phyloP scores from a whole-genome alignment of 805 yeast species.

The Candida xyloterini region DNA sequence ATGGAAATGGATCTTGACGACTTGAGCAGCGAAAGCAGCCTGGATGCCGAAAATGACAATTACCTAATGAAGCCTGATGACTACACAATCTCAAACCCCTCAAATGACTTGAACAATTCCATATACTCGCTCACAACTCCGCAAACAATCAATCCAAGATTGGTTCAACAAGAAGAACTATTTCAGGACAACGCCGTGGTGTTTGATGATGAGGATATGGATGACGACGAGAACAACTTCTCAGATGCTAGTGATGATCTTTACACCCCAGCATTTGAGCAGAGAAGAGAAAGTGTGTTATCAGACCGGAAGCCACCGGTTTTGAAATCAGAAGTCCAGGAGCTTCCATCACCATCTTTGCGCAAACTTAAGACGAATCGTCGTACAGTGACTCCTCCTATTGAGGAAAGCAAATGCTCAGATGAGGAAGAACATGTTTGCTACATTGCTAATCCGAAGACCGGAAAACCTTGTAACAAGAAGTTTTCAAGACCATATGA shows the following conservation, averaged over 20 bases:
- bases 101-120: conserved; percentile 26
- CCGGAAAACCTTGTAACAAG: conserved; percentile 65
- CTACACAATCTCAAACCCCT: conserved; percentile 10
- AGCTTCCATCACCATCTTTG: conserved; percentile 21
- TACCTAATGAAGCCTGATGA: conserved; percentile 20
- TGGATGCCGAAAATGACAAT: conserved; percentile 23
- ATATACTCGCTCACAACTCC: conserved; percentile 30
- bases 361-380: conserved; percentile 20
- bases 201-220: conserved; percentile 20
- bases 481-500: conserved; percentile 93
- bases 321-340: conserved; percentile 15
- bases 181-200: conserved; percentile 10
- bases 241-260: conserved; percentile 29
- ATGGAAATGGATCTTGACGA: conserved; percentile 34
- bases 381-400: conserved; percentile 11
- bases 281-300: conserved; percentile 26
- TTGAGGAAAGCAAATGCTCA: conserved; percentile 6
- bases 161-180: conserved; percentile 20
- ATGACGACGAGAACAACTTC: conserved; percentile 19
- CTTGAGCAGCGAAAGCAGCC: conserved; percentile 26
- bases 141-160: conserved; percentile 25
- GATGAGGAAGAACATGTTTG: conserved; percentile 49
- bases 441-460: conserved; percentile 54
- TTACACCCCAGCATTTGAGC: conserved; percentile 31
- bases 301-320: conserved; percentile 20